Evolutionary conservation across 352 stramenopile genomes (phyloP).

Genomic region (Blastocystis sp.): DNA sequence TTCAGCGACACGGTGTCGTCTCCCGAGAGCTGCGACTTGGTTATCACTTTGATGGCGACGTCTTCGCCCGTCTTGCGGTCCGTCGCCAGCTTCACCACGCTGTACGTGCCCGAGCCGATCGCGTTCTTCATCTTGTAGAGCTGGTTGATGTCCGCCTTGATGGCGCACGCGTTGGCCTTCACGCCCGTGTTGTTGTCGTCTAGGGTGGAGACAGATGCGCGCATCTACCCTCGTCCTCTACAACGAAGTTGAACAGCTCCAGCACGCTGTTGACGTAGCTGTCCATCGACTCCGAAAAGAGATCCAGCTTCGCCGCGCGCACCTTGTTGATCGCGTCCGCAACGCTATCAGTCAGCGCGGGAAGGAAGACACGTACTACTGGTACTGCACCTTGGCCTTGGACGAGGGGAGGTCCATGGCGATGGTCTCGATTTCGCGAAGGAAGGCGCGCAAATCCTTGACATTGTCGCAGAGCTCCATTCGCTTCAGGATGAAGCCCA

Average conservation of each 20-base stretch:
- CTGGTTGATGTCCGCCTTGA: constrained; percentile 57
- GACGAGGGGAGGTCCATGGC: constrained; percentile 71
- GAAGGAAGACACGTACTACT: constrained; percentile 1
- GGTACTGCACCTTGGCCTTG: constrained; percentile 60
- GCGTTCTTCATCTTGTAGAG: constrained; percentile 71
- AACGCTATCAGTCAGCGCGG: constrained; percentile 21
- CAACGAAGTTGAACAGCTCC: constrained; percentile 68
- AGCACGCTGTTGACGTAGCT: constrained; percentile 68
- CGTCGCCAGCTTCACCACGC: constrained; percentile 59
- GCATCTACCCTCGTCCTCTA: constrained; percentile 35
- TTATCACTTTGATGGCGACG: constrained; percentile 71
- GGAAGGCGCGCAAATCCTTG: constrained; percentile 68
- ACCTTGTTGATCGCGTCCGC: constrained; percentile 69
- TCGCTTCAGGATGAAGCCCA: constrained; percentile 63
- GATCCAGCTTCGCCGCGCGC: constrained; percentile 57
- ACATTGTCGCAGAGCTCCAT: constrained; percentile 74
- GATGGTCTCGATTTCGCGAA: constrained; percentile 71
- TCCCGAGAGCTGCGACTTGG: constrained; percentile 47
- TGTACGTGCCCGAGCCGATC: constrained; percentile 63
- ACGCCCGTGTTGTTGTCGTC: constrained; percentile 61
- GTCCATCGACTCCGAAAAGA: constrained; percentile 69
- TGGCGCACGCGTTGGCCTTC: constrained; percentile 32
- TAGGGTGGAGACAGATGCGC: not conserved
- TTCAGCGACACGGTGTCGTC: constrained; percentile 67
- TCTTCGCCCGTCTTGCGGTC: constrained; percentile 61